Evolutionary conservation across 345 rosid genomes (phyloP), one percentile per base, ranked within the genome.

Genomic region (Barbarea vulgaris): DNA sequence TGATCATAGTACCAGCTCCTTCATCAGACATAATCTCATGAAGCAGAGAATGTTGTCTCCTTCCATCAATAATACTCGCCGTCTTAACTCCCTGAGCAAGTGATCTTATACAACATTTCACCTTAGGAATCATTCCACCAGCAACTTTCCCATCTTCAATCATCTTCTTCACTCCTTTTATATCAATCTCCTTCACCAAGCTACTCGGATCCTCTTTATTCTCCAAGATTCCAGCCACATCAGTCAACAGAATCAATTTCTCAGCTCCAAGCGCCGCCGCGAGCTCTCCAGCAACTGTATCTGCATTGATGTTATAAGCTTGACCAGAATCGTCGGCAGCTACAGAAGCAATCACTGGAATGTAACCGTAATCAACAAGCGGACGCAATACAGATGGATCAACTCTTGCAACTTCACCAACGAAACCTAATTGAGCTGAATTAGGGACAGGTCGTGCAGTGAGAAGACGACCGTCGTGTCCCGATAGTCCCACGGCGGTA

Each of bases 1-100:
- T 79, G 58, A 93, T 91, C 98, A 91, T 91, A 44, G 98, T 91
- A 13, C 98, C 98, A n/a, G 91, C 85, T n/a, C 98, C 97, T 77
- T 87, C 85, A 73, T 83, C 93, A 5, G 96, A 86, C 97, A 94
- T 82, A 63, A 94, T 85, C 85, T 94, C 98, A 27, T 83, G 88
- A 64, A 94, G 91, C 77, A 94, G 69, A 6, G 97, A 91, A 76
- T 91, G 98, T 7, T 87, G 82, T 46, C 86, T 86, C 73, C 97
- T 70, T 2, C 98, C 98, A 77, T 94, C 98, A 7, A 91, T 89
- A 47, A 94, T 89, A 80, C 98, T 94, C 0, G 97, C 91, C 1
- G 98, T 91, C 76, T 73, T 90, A 11, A 93, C 97, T 2, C 98
- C 98, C 65, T 91, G 98, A 25, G 94, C 91, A 28, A 93, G 74